Evolutionary conservation across 1,139 yeast species (phyloP), one percentile per base, ranked within the genome.

Genomic region (Diutina ranongensis): DNA sequence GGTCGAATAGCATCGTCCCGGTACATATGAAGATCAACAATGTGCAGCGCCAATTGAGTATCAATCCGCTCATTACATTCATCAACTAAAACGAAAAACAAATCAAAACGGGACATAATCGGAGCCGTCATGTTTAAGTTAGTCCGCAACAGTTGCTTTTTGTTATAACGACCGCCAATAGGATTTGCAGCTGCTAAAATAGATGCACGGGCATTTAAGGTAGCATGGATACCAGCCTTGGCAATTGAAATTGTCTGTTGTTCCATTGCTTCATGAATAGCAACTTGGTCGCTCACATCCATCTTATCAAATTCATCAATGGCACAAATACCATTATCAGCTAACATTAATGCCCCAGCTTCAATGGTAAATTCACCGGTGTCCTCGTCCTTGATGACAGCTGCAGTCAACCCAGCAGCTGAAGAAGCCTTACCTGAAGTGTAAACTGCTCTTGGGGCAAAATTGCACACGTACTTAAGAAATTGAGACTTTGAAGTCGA

Each of bases 231-330:
- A 57, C 98, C 98, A 1, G 98, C 98, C 62, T 92, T 92, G 21
- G 98, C 97, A 57, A 92, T 92, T 13, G 97, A 88, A 52, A 92
- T 92, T 0, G 98, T 92, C 62, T 92, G 98, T 65, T 92, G 98
- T 71, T 92, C 98, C 99, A 92, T 92, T 15, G 98, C 99, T 69
- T 92, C 99, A 67, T 92, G 99, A 69, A 92, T 92, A 3, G 98
- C 98, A 49, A 92, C 98, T 66, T 94, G 98, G 63, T 94, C 98
- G 4, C 80, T 67, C 45, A 92, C 64, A 63, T 92, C 97, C 98
- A 92, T 92, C 69, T 94, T 92, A 63, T 92, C 99, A 57, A 92
- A 92, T 65, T 92, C 99, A 61, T 92, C 99, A 64, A 92, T 92
- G 52, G 97, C 95, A 72, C 99, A 92, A 51, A 92, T 86, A 51